These are phyloP conservation scores for Fusarium clavum DNA, from an alignment of 2,329 filamentous ascomycete genomes.

Conservation along the genomic window DNA sequence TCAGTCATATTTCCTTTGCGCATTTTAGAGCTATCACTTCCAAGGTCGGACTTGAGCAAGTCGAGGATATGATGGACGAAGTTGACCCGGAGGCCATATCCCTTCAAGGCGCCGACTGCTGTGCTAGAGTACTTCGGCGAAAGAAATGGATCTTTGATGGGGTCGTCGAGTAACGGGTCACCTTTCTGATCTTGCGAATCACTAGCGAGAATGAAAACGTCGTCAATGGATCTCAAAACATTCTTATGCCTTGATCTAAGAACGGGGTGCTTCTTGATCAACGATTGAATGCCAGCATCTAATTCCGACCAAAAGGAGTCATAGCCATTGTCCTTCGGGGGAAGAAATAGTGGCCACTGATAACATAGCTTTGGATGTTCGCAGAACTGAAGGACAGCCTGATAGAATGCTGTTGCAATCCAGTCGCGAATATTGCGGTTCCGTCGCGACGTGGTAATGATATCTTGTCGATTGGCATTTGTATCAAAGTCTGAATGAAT, in stretches of 20 bases:
- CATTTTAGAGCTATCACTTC: conserved; percentile 6
- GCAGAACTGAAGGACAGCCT: conserved; percentile 29
- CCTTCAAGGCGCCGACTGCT: neutral
- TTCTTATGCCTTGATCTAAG: neutral
- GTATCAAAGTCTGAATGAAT: conserved; percentile 37
- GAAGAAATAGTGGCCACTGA: conserved; percentile 24
- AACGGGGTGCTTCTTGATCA: neutral
- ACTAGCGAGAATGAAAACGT: neutral
- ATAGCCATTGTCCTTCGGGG: neutral
- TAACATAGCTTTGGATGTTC: neutral
- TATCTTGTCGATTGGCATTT: conserved; percentile 24
- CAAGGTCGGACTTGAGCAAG: conserved; percentile 1
- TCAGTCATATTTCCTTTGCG: neutral
- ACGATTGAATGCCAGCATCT: neutral
- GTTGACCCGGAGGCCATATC: neutral
- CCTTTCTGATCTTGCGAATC: neutral
- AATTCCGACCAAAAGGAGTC: conserved; percentile 26
- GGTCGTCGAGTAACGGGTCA: conserved; percentile 21
- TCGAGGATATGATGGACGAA: too few species aligned
- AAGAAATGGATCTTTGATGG: conserved; percentile 10
- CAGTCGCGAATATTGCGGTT: conserved; percentile 8
- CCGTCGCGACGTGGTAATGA: conserved; percentile 20
- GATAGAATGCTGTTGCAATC: conserved; percentile 18
- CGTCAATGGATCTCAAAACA: neutral
- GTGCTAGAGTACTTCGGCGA: conserved; percentile 5